phyloP scores from a whole-genome alignment of 176 grass and related monocot genomes.

The Musa troglodytarum region DNA sequence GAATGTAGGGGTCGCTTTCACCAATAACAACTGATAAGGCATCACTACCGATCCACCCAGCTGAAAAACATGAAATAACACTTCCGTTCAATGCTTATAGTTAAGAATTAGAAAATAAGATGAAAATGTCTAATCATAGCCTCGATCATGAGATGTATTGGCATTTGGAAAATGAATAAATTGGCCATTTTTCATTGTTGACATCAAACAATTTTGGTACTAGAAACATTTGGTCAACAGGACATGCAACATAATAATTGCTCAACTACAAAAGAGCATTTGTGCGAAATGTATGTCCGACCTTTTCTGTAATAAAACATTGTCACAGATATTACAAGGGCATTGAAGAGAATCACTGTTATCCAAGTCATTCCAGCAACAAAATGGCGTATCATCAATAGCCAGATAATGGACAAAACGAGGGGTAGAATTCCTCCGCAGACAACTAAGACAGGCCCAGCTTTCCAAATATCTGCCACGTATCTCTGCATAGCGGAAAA shows the following conservation, averaged over 20 bases:
- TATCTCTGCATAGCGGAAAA: constrained; percentile 64
- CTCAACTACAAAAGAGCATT: constrained; percentile 8
- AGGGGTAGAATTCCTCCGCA: constrained; percentile 94
- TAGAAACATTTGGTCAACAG: background rate
- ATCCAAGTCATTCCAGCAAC: constrained; percentile 97
- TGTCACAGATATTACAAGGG: constrained; percentile 79
- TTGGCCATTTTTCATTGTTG: background rate
- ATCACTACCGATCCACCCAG: constrained; percentile 90
- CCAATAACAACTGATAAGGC: constrained; percentile 93
- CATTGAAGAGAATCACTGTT: constrained; percentile 89
- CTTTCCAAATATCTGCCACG: constrained; percentile 87
- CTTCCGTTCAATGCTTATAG: background rate
- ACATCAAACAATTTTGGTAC: background rate
- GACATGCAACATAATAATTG: constrained; percentile 12
- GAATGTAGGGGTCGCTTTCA: constrained; percentile 78
- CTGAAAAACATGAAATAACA: constrained; percentile 36
- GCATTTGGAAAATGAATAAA: background rate
- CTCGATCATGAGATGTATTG: background rate
- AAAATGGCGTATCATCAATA: constrained; percentile 96
- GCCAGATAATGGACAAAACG: constrained; percentile 79
- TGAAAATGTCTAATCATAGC: background rate
- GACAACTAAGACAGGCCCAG: constrained; percentile 91
- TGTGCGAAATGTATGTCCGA: constrained; percentile 18
- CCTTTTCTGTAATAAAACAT: constrained; percentile 97
- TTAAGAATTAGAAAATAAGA: background rate